Conservation (phyloP, 441 rosid species). For the Omphalea diandra region DNA sequence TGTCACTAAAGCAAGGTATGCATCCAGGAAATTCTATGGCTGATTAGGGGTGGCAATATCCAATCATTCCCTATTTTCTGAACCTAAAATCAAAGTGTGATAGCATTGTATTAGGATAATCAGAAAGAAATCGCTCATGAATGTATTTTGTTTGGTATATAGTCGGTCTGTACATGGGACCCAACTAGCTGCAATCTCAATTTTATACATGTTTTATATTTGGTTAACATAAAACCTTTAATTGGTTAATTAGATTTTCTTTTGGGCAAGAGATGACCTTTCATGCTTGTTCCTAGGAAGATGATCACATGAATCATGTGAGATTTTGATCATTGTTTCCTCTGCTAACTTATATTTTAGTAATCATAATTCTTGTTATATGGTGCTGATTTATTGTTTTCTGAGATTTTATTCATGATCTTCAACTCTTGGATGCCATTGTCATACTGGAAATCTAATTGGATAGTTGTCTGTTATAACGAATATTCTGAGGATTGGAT, state of each 20-base stretch:
- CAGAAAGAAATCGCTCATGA: not conserved
- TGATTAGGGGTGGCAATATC: not conserved
- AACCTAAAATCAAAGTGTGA: not conserved
- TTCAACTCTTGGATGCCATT: not conserved
- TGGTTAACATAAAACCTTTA: no score
- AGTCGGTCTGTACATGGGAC: not conserved
- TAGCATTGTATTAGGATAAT: not conserved
- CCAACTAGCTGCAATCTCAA: not conserved
- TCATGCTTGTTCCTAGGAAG: not conserved
- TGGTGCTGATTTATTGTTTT: not conserved
- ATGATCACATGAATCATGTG: not conserved
- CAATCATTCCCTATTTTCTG: not conserved
- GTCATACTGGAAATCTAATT: not conserved
- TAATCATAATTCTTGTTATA: not conserved
- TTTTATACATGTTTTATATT: no score
- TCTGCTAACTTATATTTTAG: not conserved
- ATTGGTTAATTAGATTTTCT: no score
- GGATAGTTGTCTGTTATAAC: no score
- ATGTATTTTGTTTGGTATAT: not conserved
- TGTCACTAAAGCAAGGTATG: slow-evolving; percentile 44
- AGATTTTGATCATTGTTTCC: not conserved
- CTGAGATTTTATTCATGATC: not conserved
- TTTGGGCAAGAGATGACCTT: not conserved
- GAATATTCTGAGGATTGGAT: not conserved
- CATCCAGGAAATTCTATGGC: slow-evolving; percentile 5